Conservation (phyloP, 805 yeast species). For the Wickerhamomyces tratensis region DNA sequence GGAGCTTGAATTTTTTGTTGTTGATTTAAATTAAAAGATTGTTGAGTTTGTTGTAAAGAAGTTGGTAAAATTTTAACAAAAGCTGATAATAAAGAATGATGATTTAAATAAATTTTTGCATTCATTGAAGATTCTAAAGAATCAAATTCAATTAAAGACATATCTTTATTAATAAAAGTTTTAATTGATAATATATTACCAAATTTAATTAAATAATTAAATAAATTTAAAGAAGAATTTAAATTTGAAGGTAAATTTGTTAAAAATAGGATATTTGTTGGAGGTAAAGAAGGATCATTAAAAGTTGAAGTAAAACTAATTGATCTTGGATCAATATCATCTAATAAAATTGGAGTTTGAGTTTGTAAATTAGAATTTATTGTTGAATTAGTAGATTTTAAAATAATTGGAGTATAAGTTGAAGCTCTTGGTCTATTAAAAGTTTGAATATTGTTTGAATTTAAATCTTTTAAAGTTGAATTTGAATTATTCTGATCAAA, state of each 20-base stretch:
- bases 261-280: slow-evolving; percentile 68
- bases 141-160: slow-evolving; percentile 65
- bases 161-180: slow-evolving; percentile 38
- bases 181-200: slow-evolving; percentile 56
- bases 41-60: slow-evolving; percentile 22
- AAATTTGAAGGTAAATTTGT: slow-evolving; percentile 65
- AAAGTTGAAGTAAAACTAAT: slow-evolving; percentile 61
- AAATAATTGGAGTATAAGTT: slow-evolving; percentile 22
- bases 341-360: slow-evolving; percentile 26
- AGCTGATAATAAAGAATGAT: slow-evolving; percentile 76
- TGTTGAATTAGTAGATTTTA: slow-evolving; percentile 5
- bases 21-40: slow-evolving; percentile 18
- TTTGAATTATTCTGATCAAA: no score
- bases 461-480: background rate
- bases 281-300: slow-evolving; percentile 61
- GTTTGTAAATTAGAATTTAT: slow-evolving; percentile 8
- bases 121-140: slow-evolving; percentile 67
- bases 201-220: slow-evolving; percentile 50
- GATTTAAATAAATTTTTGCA: slow-evolving; percentile 71
- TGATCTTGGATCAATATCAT: slow-evolving; percentile 50
- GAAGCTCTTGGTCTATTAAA: slow-evolving; percentile 31
- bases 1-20: slow-evolving; percentile 3
- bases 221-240: slow-evolving; percentile 43
- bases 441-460: slow-evolving; percentile 1
- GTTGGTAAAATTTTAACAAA: slow-evolving; percentile 63